Base-by-base conservation (phyloP, 2,329 filamentous ascomycete species). In the Aspergillus awamori region DNA sequence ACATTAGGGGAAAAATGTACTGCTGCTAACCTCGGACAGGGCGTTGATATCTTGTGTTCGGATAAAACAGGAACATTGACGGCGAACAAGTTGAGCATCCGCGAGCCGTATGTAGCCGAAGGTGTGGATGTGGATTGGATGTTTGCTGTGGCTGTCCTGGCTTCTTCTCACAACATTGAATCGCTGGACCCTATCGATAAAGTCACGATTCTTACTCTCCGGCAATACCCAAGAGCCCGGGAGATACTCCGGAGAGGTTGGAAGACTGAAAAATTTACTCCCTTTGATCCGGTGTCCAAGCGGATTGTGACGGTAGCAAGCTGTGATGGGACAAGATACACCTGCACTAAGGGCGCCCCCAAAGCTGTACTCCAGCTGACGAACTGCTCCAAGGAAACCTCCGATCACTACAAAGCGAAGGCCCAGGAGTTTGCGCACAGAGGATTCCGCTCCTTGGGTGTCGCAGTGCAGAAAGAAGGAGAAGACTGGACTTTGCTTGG, bases 41-140 rank as follows among this genome's bases (percentile, higher is more conserved):
- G 89, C 81, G 89, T 92, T 63, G 89, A 92, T 74, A 88, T 92
- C 67, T 84, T 92, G 67, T 93, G 89, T 80, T 92, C 90, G 63
- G 90, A 93, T 78, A 92, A 93, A 82, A 92, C 90, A 8, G 90
- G 90, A 79, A 93, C 89, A 22, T 82, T 92, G n/a, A 77, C 75
- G 2, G 75, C 75, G 17, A 77, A 77, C 65, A 89, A 92, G 79
- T 81, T 92, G 62, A 89, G 86, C 70, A 90, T 92, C 70, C 88
- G 89, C 67, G 89, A 92, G 70, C 89, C 90, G 2, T 92, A 88
- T 76, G 89, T 92, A 49, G 86, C 88, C 45, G 89, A 92, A 76
- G 90, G 89, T 58, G 86, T 91, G 69, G 89, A 92, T 74, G 84
- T 91, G 73, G 89, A 92, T 80, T 92, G 89, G 89, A 91, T 92